These are phyloP conservation scores for Sarocladium oryzae DNA, from an alignment of 2,329 filamentous ascomycete genomes.

Conservation along the genomic window DNA sequence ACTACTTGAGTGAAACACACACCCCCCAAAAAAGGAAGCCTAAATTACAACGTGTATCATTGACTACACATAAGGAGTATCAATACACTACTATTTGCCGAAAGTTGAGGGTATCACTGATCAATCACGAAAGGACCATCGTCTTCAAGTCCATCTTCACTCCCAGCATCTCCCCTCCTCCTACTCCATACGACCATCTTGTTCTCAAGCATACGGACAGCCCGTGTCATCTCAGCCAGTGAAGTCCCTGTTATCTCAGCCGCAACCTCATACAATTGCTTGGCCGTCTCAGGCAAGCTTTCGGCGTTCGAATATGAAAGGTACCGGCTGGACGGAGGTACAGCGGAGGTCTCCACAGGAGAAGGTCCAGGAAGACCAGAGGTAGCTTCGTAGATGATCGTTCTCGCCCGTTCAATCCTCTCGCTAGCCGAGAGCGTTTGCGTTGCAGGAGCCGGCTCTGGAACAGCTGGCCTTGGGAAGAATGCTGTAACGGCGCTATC, in stretches of 20 bases:
- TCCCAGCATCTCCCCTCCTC: not conserved
- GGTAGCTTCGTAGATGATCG: conserved; percentile 10
- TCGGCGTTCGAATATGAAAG: conserved; percentile 24
- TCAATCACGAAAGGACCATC: conserved; percentile 12
- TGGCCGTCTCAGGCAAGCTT: conserved; percentile 25
- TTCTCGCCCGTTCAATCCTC: conserved; percentile 13
- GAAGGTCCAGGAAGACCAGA: not conserved
- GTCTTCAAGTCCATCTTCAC: conserved; percentile 23
- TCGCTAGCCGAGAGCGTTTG: conserved; percentile 21
- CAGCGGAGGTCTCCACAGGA: not conserved
- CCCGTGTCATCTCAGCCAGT: conserved; percentile 25
- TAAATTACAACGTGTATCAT: no score
- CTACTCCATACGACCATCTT: conserved; percentile 3
- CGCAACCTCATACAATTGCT: conserved; percentile 26
- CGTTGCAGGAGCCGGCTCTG: conserved; percentile 11
- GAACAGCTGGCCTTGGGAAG: conserved; percentile 25
- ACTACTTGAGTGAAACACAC: no score
- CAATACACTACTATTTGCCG: no score
- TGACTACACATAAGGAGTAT: no score
- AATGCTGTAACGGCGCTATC: conserved; percentile 25
- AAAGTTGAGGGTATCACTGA: no score
- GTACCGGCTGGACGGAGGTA: conserved; percentile 14
- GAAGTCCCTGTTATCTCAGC: conserved; percentile 27
- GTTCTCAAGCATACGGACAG: conserved; percentile 32
- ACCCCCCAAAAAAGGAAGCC: no score